These are phyloP conservation scores for Pseudofabraea citricarpa DNA, from an alignment of 2,329 filamentous ascomycete species.

Conservation along the genomic window DNA sequence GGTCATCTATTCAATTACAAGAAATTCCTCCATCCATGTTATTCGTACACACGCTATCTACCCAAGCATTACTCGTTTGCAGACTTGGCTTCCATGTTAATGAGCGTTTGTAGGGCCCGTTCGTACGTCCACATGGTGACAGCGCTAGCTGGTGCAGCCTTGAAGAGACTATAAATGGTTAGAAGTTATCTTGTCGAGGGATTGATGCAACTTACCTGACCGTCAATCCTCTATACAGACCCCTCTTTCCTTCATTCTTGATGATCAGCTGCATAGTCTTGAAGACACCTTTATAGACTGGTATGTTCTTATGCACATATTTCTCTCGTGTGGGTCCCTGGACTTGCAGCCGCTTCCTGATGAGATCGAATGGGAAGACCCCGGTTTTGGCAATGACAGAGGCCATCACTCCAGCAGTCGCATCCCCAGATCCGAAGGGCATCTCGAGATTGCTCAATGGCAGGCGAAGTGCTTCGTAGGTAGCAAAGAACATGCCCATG, in stretches of 20 bases:
- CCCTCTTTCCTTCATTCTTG: conserved; percentile 67
- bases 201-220: conserved; percentile 60
- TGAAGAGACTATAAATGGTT: conserved; percentile 57
- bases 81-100: conserved; percentile 16
- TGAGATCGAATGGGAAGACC: conserved; percentile 89
- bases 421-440: conserved; percentile 75
- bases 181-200: background rate
- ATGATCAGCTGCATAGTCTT: conserved; percentile 66
- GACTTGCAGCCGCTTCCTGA: conserved; percentile 89
- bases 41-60: background rate
- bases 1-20: too few species aligned
- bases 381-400: conserved; percentile 81
- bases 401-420: conserved; percentile 73
- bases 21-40: too few species aligned
- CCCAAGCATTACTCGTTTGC: background rate
- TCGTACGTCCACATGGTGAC: conserved; percentile 78
- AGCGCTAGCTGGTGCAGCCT: conserved; percentile 79
- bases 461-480: conserved; percentile 72
- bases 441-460: conserved; percentile 50
- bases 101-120: conserved; percentile 39
- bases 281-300: conserved; percentile 67
- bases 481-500: conserved; percentile 94
- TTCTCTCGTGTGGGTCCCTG: conserved; percentile 78
- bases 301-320: conserved; percentile 86
- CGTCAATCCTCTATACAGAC: conserved; percentile 81